phyloP scores from a whole-genome alignment of 441 rosid genomes.

The Macaranga tanarius region DNA sequence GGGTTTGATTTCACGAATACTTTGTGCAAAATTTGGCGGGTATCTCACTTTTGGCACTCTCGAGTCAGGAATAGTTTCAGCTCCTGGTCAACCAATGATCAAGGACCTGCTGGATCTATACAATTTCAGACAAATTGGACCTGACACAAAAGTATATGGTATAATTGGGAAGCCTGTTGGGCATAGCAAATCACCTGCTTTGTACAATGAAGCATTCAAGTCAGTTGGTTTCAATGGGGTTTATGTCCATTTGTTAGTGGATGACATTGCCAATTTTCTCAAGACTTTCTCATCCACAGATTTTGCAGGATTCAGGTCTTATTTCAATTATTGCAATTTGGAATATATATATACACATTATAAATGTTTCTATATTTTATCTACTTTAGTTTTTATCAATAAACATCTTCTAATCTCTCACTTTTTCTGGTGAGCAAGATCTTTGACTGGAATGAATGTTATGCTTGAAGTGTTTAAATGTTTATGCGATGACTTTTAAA shows the following conservation, averaged over 20 bases:
- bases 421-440: constrained; percentile 5
- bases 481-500: no score
- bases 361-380: neutral
- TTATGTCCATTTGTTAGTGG: constrained; percentile 73
- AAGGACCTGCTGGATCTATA: constrained; percentile 72
- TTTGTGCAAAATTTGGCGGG: constrained; percentile 89
- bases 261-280: constrained; percentile 47
- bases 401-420: constrained; percentile 7
- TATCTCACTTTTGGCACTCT: constrained; percentile 84
- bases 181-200: constrained; percentile 88
- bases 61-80: constrained; percentile 71
- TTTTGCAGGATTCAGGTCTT: constrained; percentile 66
- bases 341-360: no score
- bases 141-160: constrained; percentile 85
- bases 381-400: neutral
- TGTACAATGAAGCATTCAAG: constrained; percentile 88
- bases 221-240: constrained; percentile 75
- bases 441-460: neutral
- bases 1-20: constrained; percentile 84
- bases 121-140: constrained; percentile 73
- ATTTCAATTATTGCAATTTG: constrained; percentile 10
- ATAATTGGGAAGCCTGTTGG: constrained; percentile 91
- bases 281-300: constrained; percentile 46
- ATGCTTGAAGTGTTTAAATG: no score
- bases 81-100: constrained; percentile 91